Evolutionary conservation across 768 basidiomycete species (phyloP).

Genomic region (Hysterangium stoloniferum): DNA sequence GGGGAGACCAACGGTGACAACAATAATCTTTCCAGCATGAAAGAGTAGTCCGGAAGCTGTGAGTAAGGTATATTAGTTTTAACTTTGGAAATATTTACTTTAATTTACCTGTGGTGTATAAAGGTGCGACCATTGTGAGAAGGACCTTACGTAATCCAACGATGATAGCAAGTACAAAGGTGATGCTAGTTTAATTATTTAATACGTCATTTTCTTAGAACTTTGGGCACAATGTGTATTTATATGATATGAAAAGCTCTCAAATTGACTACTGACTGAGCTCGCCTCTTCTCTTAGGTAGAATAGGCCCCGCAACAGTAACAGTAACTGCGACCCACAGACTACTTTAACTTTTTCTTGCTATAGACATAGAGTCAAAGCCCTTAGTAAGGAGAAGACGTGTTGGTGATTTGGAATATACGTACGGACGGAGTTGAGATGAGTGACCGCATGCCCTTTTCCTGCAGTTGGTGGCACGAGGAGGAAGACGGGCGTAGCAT

Average conservation of each 20-base stretch:
- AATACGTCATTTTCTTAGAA: too few species aligned
- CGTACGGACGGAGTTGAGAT: conserved; percentile 85
- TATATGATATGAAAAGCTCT: too few species aligned
- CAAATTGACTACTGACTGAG: too few species aligned
- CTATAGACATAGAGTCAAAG: conserved; percentile 28
- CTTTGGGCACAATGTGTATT: too few species aligned
- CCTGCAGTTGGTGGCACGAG: conserved; percentile 98
- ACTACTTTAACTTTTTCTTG: conserved; percentile 96
- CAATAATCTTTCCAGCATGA: conserved; percentile 92
- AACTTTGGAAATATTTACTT: too few species aligned
- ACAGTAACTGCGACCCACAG: too few species aligned
- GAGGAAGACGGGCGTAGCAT: conserved; percentile 98
- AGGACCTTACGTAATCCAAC: too few species aligned
- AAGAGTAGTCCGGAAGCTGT: conserved; percentile 45
- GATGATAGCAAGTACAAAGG: too few species aligned
- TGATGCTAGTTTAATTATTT: too few species aligned
- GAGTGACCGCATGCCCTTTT: conserved; percentile 90
- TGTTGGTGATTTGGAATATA: conserved; percentile 21
- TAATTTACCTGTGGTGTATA: conserved; percentile 11
- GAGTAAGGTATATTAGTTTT: not conserved
- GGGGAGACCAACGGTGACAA: conserved; percentile 87
- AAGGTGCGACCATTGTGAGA: conserved; percentile 7
- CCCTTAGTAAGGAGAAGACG: conserved; percentile 7
- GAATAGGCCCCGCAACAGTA: too few species aligned
- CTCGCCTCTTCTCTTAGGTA: too few species aligned